A percentile compares a stretch with the other conserved stretches of the same genome.
Evolutionary conservation across 164 flowering plant species (phyloP).

Genomic region (Paratinospora sagittata): DNA sequence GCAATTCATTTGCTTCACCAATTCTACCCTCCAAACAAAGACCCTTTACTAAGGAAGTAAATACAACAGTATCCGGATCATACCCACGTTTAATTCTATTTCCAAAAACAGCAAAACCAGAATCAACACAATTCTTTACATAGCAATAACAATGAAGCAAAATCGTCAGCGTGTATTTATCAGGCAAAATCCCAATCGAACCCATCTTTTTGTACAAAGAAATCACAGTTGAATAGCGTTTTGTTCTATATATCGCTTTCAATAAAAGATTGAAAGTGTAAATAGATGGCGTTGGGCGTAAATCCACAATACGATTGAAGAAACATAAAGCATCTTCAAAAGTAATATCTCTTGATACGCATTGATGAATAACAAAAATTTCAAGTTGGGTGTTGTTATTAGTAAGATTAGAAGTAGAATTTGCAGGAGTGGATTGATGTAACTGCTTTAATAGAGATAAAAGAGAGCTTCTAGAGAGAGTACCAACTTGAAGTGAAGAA

Average conservation of each 20-base stretch:
- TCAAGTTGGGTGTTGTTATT: background rate
- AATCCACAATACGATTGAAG: background rate
- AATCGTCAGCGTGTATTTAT: background rate
- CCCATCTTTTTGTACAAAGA: conserved; percentile 4
- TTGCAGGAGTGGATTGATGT: no score
- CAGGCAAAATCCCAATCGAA: background rate
- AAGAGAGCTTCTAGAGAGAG: background rate
- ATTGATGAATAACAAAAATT: background rate
- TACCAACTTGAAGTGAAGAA: background rate
- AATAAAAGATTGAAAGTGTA: conserved; percentile 5
- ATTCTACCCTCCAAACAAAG: background rate
- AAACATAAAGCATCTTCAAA: background rate
- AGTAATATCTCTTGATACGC: background rate
- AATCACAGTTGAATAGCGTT: conserved; percentile 3
- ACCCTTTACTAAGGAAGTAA: background rate
- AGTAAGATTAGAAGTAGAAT: background rate
- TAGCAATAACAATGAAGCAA: conserved; percentile 17
- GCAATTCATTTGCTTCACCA: background rate
- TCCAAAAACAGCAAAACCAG: background rate
- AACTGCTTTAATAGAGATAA: background rate
- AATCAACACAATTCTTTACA: background rate
- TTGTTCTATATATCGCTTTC: conserved; percentile 2
- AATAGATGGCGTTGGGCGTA: background rate
- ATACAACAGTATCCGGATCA: background rate
- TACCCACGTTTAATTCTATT: background rate